These are phyloP conservation scores for Thermomucor indicae-seudaticae DNA, from an alignment of 371 early-diverging fungal genomes.

Conservation along the genomic window DNA sequence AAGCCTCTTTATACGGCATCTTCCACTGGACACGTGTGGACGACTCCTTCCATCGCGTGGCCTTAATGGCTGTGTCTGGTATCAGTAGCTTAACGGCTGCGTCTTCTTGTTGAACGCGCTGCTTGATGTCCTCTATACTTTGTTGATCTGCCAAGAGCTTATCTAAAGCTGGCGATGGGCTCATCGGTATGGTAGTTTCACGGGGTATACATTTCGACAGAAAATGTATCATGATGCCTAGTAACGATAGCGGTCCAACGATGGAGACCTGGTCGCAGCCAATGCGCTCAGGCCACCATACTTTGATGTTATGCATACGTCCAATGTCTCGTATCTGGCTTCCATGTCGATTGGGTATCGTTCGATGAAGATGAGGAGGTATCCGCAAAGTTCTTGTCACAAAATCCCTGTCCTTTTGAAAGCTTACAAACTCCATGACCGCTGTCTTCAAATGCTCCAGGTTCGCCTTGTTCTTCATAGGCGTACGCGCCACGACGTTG, in stretches of 20 bases:
- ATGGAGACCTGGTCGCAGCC: slow-evolving; percentile 10
- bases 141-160: too few relatives aligned
- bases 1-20: neutral
- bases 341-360: slow-evolving; percentile 21
- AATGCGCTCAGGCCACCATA: slow-evolving; percentile 10
- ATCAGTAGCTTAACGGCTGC: too few relatives aligned
- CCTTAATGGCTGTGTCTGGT: too few relatives aligned
- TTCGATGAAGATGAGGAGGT: slow-evolving; percentile 29
- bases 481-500: slow-evolving; percentile 79
- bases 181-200: neutral
- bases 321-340: slow-evolving; percentile 3
- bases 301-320: slow-evolving; percentile 2
- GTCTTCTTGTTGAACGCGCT: too few relatives aligned
- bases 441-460: slow-evolving; percentile 54
- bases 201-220: neutral
- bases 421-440: slow-evolving; percentile 59
- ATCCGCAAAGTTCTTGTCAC: slow-evolving; percentile 20
- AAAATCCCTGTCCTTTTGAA: slow-evolving; percentile 41
- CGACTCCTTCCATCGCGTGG: too few relatives aligned
- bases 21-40: neutral
- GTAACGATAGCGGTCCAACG: slow-evolving; percentile 10
- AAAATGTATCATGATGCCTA: slow-evolving; percentile 1
- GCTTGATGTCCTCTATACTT: too few relatives aligned
- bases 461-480: slow-evolving; percentile 63
- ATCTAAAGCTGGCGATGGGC: too few relatives aligned